Base-by-base conservation (phyloP, 495 filamentous ascomycete species). In the Lentithecium fluviatile region DNA sequence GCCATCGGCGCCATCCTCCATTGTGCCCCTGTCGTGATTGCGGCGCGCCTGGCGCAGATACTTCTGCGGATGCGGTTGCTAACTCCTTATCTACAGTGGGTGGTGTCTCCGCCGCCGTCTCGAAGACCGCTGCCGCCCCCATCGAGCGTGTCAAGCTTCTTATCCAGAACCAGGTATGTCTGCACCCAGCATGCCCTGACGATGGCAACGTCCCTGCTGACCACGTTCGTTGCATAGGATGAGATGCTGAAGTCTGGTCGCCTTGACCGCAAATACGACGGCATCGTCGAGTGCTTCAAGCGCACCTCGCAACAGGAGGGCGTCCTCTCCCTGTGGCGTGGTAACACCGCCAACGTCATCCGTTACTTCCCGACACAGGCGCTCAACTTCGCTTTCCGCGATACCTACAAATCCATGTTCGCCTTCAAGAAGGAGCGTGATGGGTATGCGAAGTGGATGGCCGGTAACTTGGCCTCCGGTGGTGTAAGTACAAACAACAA, bases 111-210 rank as follows among this genome's bases (percentile, higher is more conserved):
- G 94, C 94, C 75, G 94, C 94, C 79, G 91, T 98, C 87, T 97
- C 94, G 71, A 98, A 98, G 89, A 98, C 94, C 69, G 95, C 95
- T 74, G 94, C 94, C 77, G 94, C 94, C 81, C 94, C 94, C 80
- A 98, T 98, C 73, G 94, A 98, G 91, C 94, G 94, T 89, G 88
- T 98, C 82, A 98, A 98, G 91, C 94, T 98, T 74, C 89, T 98
- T 72, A 95, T 98, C 84, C 94, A 98, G 85, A 98, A 97, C 84
- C 94, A 98, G 88, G 93, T 97, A 85, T 62, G 89, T 58, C n/a
- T 13, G 21, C 37, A n/a, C 56, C 3, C 20, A 6, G 32, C 19
- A 11, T 1, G 42, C 24, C 13, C n/a, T 20, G 34, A 42, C 19
- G 24, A 3, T 34, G 3, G 20, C 24, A 23, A 29, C 23, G 25